These are phyloP conservation scores for Scenedesmus sp. DNA, from an alignment of 163 green algal species.

Conservation along the genomic window DNA sequence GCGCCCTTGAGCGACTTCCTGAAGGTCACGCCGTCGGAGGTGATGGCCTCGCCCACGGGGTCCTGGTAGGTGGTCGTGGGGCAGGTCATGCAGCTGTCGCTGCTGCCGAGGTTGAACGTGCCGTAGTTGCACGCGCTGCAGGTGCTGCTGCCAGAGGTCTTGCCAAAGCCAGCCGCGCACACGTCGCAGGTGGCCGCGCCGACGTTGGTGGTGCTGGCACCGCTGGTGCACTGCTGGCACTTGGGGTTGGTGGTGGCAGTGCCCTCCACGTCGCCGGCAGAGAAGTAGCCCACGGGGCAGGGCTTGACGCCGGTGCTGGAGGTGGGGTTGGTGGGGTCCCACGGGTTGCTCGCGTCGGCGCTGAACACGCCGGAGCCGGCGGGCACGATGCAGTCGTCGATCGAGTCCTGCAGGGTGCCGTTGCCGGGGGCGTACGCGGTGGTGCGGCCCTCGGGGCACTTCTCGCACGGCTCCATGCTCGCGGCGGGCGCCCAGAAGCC, in stretches of 20 bases:
- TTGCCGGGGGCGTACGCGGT: background rate
- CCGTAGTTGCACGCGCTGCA: too few species aligned
- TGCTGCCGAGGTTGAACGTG: background rate
- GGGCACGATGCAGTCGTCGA: background rate
- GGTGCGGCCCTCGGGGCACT: background rate
- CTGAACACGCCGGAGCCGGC: too few species aligned
- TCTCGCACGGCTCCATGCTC: background rate
- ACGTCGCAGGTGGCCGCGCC: background rate
- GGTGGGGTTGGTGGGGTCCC: too few species aligned
- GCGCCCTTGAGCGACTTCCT: background rate
- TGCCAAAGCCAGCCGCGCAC: slow-evolving; percentile 1
- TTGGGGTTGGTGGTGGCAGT: too few species aligned
- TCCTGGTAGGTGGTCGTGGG: background rate
- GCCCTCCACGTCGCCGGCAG: too few species aligned
- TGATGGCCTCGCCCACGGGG: slow-evolving; percentile 4
- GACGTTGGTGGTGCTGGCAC: background rate
- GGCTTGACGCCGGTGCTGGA: too few species aligned
- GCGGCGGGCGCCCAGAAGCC: background rate
- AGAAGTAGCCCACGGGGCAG: too few species aligned
- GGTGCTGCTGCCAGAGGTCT: background rate
- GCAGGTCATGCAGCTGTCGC: background rate
- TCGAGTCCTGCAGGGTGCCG: background rate
- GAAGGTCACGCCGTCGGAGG: background rate
- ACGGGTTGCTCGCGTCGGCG: too few species aligned
- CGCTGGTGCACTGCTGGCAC: background rate